phyloP scores from a whole-genome alignment of 2,329 filamentous ascomycete genomes.

The Ophiostoma perfectum region DNA sequence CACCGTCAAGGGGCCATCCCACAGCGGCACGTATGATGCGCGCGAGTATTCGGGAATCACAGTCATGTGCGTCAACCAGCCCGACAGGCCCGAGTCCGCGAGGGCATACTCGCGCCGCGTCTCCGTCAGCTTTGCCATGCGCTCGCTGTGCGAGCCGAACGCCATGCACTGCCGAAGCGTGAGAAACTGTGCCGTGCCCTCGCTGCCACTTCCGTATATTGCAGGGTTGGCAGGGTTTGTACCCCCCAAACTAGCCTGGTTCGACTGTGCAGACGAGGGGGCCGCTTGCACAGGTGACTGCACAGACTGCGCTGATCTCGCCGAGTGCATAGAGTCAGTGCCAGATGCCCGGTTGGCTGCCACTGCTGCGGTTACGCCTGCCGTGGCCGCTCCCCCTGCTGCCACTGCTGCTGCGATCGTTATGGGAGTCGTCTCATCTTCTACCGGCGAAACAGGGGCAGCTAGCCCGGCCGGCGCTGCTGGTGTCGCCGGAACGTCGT shows the following conservation, averaged over 20 bases:
- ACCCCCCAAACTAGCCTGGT: background rate
- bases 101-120: slow-evolving; percentile 64
- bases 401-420: background rate
- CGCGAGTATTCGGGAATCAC: slow-evolving; percentile 45
- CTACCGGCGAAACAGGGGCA: too few species aligned
- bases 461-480: background rate
- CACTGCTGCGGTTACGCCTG: background rate
- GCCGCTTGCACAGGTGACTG: background rate
- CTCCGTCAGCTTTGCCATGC: slow-evolving; percentile 68
- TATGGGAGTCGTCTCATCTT: background rate
- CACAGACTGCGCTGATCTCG: slow-evolving; percentile 11
- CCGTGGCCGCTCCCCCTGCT: background rate
- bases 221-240: slow-evolving; percentile 12
- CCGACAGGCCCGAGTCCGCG: slow-evolving; percentile 65
- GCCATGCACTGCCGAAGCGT: slow-evolving; percentile 62
- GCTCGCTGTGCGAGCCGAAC: slow-evolving; percentile 58
- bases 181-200: slow-evolving; percentile 30
- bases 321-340: background rate
- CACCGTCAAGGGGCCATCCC: slow-evolving; percentile 26
- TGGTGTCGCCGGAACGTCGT: slow-evolving; percentile 15
- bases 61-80: slow-evolving; percentile 49
- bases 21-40: slow-evolving; percentile 29
- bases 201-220: slow-evolving; percentile 14
- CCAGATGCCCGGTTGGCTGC: background rate
- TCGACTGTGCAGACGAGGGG: background rate